A percentile compares a stretch with the other conserved stretches of the same genome.
These are phyloP conservation scores for Trametes sanguinea DNA, from an alignment of 768 basidiomycete genomes.

Conservation along the genomic window DNA sequence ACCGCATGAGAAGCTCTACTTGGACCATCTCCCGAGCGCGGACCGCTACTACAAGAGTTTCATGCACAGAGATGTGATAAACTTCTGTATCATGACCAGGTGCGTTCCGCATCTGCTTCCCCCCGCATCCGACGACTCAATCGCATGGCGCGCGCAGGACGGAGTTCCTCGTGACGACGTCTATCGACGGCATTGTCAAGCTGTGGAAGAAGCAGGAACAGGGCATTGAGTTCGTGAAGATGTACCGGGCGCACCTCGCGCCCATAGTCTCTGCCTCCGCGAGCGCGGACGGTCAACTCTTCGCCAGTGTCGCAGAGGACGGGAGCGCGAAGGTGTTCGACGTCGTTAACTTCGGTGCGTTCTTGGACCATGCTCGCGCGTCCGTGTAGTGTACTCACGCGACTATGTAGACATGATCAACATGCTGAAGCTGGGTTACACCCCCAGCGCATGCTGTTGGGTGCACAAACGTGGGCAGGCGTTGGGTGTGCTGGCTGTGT, in stretches of 20 bases:
- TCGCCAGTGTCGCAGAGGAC: slow-evolving; percentile 90
- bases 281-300: slow-evolving; percentile 89
- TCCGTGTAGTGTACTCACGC: neutral
- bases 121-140: neutral
- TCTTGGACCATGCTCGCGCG: neutral
- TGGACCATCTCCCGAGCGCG: slow-evolving; percentile 88
- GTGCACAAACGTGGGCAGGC: slow-evolving; percentile 89
- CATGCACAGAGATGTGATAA: slow-evolving; percentile 95
- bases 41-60: slow-evolving; percentile 97
- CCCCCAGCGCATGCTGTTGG: slow-evolving; percentile 92
- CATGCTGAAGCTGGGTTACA: slow-evolving; percentile 87
- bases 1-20: slow-evolving; percentile 89
- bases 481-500: slow-evolving; percentile 88
- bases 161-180: slow-evolving; percentile 92
- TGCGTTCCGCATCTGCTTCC: slow-evolving; percentile 37
- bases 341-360: slow-evolving; percentile 93
- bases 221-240: slow-evolving; percentile 98
- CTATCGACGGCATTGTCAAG: slow-evolving; percentile 92
- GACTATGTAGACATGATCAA: slow-evolving; percentile 56
- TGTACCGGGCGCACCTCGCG: slow-evolving; percentile 89
- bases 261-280: slow-evolving; percentile 80
- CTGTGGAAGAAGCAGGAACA: slow-evolving; percentile 98
- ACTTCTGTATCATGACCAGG: slow-evolving; percentile 89
- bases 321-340: slow-evolving; percentile 95
- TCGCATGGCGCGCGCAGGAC: slow-evolving; percentile 55